Evolutionary conservation across 78 protist species (phyloP).

Genomic region (Creolimax fragrantissima): DNA sequence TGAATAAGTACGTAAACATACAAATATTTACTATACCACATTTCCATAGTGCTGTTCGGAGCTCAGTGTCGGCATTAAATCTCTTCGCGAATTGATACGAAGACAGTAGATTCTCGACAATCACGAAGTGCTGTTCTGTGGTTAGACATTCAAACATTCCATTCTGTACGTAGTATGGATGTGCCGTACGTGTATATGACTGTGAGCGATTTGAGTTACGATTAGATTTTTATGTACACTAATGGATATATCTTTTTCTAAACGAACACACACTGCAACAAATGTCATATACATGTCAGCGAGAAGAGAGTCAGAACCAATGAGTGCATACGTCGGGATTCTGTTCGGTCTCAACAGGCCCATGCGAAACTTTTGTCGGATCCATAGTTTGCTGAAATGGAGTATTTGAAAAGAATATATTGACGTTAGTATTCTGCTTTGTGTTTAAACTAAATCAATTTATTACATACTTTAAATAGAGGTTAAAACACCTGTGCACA

Average conservation of each 20-base stretch:
- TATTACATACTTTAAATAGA: no score
- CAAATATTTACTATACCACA: not conserved
- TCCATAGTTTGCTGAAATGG: no score
- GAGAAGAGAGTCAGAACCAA: no score
- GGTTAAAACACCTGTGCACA: not conserved
- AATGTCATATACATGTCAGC: no score
- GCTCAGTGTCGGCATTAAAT: not conserved
- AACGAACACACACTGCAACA: no score
- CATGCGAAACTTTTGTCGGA: no score
- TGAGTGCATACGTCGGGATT: no score
- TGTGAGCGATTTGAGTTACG: not conserved
- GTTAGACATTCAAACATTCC: not conserved
- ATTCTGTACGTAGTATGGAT: not conserved
- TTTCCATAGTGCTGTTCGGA: slow-evolving; percentile 20
- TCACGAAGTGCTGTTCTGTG: not conserved
- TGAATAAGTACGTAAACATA: not conserved
- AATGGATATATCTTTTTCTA: not conserved
- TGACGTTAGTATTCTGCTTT: no score
- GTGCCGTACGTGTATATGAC: not conserved
- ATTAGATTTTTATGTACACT: not conserved
- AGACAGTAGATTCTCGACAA: not conserved
- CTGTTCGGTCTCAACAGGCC: no score
- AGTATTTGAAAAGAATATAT: no score
- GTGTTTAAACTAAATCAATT: no score
- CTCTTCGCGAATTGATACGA: not conserved